Base-by-base conservation (phyloP, 2,329 filamentous ascomycete species). In the Chaetomium olivaceum region DNA sequence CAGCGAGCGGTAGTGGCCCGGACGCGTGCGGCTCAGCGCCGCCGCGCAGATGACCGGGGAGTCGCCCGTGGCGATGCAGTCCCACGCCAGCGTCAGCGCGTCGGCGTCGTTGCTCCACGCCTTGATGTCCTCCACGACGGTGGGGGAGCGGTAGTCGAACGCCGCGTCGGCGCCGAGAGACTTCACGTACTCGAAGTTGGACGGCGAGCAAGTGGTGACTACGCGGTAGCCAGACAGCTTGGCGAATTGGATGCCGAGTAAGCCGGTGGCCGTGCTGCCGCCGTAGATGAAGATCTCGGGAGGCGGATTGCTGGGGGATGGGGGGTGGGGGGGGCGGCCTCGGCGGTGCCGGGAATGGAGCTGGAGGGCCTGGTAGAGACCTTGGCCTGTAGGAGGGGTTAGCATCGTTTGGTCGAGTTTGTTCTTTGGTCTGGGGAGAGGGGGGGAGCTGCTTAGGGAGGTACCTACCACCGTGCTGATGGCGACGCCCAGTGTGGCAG, bases 211-310 rank as follows among this genome's bases (percentile, higher is more conserved):
- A 0, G 80, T 81, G 0, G 80, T 71, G 16, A 80, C 72, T 11
- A 81, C 78, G 16, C 67, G 74, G 39, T 76, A 76, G 5, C 78
- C 80, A 7, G 78, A 78, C n/a, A 76, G 71, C 68, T 78, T 79
- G 62, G 79, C 79, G 67, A 72, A 79, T 70, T 82, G 80, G 68
- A 83, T 80, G 5, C 75, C 80, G 62, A 85, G 81, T 54, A 85
- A 82, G 73, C 81, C 82, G 0, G 85, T 85, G 1, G 84, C 85
- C 11, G 82, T 87, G 73, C 83, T 82, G 19, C 79, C 80, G 51
- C 80, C 81, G 62, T 82, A 81, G 66, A 82, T 80, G 25, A 82
- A 69, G 50, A 83, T 66, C 14, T 62, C 39, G 6, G 58, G 48
- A 1, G 62, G 50, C 4, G 70, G 0, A 79, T 75, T 51, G 77